Conservation (phyloP, 2,329 filamentous ascomycete genomes). For the Curvularia hawaiiensis region DNA sequence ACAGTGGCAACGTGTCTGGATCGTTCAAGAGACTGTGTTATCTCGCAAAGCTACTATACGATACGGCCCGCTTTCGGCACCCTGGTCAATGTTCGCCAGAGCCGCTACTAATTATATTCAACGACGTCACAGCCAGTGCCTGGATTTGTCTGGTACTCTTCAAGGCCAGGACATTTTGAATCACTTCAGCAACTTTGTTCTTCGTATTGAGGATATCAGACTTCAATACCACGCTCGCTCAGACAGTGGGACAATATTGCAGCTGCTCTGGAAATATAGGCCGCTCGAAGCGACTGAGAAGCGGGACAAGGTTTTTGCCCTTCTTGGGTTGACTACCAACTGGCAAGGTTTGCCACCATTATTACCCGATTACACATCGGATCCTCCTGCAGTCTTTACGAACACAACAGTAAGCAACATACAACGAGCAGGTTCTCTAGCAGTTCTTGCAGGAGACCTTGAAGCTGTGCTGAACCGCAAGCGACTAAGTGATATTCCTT, state of each 20-base stretch:
- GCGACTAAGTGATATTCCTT: slow-evolving; percentile 19
- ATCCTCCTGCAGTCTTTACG: slow-evolving; percentile 6
- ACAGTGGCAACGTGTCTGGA: slow-evolving; percentile 31
- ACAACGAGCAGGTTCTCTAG: slow-evolving; percentile 13
- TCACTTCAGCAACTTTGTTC: slow-evolving; percentile 22
- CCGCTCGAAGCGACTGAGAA: slow-evolving; percentile 26
- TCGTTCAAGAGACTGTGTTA: slow-evolving; percentile 32
- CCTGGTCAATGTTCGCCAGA: slow-evolving; percentile 28
- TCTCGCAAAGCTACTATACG: slow-evolving; percentile 23
- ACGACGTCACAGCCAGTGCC: slow-evolving; percentile 19
- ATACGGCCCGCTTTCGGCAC: slow-evolving; percentile 26
- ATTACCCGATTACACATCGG: slow-evolving; percentile 17
- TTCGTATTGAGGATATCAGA: slow-evolving; percentile 23
- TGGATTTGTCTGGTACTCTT: slow-evolving; percentile 9
- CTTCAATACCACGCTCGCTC: slow-evolving; percentile 3
- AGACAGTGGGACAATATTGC: slow-evolving; percentile 14
- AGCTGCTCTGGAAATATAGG: slow-evolving; percentile 26
- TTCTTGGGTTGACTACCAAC: slow-evolving; percentile 23
- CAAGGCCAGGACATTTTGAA: slow-evolving; percentile 18
- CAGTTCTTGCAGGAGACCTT: slow-evolving; percentile 25
- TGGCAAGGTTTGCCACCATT: slow-evolving; percentile 20
- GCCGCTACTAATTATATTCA: slow-evolving; percentile 20
- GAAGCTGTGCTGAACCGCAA: slow-evolving; percentile 21
- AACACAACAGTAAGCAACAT: slow-evolving; percentile 17
- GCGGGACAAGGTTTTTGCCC: slow-evolving; percentile 27